Evolutionary conservation across 176 grass and related monocot genomes (phyloP).

Genomic region (Dactylis glomerata): DNA sequence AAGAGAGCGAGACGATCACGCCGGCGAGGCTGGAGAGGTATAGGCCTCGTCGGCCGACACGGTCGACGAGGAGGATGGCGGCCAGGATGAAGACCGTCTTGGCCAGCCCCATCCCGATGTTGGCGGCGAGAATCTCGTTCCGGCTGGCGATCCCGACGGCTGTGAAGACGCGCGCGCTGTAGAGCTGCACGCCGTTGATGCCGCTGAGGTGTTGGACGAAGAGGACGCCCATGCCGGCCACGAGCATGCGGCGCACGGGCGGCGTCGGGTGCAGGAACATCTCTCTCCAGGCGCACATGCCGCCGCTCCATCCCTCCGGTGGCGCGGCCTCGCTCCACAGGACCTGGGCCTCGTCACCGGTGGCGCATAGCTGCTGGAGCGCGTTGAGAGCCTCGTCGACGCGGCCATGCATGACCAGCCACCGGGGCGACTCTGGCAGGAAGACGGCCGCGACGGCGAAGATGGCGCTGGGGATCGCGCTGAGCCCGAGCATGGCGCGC

Average conservation of each 20-base stretch:
- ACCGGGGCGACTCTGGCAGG: conserved; percentile 40
- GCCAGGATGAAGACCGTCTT: conserved; percentile 61
- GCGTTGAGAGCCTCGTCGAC: neutral
- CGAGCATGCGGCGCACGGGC: conserved; percentile 41
- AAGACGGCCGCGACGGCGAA: conserved; percentile 10
- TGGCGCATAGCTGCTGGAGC: conserved; percentile 19
- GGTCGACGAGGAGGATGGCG: conserved; percentile 52
- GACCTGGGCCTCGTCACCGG: neutral
- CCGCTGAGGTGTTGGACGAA: conserved; percentile 62
- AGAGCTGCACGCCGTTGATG: conserved; percentile 62
- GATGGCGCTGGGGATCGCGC: conserved; percentile 15
- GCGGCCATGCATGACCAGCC: conserved; percentile 41
- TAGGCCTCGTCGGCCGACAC: conserved; percentile 39
- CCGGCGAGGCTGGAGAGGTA: conserved; percentile 40
- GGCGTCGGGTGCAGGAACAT: conserved; percentile 36
- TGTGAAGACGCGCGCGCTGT: conserved; percentile 51
- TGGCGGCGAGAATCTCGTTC: conserved; percentile 38
- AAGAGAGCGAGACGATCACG: conserved; percentile 31
- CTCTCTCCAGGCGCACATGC: conserved; percentile 47
- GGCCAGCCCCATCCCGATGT: conserved; percentile 40
- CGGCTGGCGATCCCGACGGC: conserved; percentile 33
- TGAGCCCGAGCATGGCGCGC: conserved; percentile 39
- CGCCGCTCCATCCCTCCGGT: neutral
- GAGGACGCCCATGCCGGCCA: conserved; percentile 40
- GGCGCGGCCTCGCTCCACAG: neutral